Evolutionary conservation across 352 stramenopile species (phyloP).

Genomic region (Pythium utonaiense): DNA sequence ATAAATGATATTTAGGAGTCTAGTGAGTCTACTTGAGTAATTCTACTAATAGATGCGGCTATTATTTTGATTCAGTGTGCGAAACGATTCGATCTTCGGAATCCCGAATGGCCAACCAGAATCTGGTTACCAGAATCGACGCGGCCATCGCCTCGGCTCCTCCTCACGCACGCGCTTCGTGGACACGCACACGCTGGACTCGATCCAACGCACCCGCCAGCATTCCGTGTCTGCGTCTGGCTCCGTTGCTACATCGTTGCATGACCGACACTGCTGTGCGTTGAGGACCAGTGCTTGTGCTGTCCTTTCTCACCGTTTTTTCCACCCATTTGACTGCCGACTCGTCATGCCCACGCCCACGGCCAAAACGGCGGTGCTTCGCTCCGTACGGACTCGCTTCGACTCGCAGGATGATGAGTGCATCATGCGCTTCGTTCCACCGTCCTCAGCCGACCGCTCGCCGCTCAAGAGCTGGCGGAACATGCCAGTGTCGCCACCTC

Average conservation of each 20-base stretch:
- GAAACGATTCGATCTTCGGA: constrained; percentile 15
- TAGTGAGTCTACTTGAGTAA: neutral
- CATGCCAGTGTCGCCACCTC: constrained; percentile 39
- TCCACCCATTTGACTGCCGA: neutral
- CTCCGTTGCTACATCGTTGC: constrained; percentile 5
- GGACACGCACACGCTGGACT: too few relatives aligned
- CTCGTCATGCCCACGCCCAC: neutral
- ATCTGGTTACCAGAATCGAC: too few relatives aligned
- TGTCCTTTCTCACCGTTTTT: neutral
- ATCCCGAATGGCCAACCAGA: neutral
- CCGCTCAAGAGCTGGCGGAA: constrained; percentile 76
- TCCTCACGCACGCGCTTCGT: too few relatives aligned
- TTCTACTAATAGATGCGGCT: neutral
- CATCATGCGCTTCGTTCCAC: constrained; percentile 57
- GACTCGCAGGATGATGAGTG: constrained; percentile 51
- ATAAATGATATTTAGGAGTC: constrained; percentile 1
- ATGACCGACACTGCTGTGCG: constrained; percentile 15
- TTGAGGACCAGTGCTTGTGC: neutral
- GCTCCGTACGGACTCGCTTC: constrained; percentile 58
- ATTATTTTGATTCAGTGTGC: constrained; percentile 1
- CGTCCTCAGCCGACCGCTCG: constrained; percentile 70
- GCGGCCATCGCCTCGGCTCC: too few relatives aligned
- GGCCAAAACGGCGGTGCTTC: neutral
- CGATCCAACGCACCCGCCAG: neutral
- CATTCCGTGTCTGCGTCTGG: neutral